Evolutionary conservation across 2,329 filamentous ascomycete species (phyloP).

Genomic region (Colletotrichum sp.): DNA sequence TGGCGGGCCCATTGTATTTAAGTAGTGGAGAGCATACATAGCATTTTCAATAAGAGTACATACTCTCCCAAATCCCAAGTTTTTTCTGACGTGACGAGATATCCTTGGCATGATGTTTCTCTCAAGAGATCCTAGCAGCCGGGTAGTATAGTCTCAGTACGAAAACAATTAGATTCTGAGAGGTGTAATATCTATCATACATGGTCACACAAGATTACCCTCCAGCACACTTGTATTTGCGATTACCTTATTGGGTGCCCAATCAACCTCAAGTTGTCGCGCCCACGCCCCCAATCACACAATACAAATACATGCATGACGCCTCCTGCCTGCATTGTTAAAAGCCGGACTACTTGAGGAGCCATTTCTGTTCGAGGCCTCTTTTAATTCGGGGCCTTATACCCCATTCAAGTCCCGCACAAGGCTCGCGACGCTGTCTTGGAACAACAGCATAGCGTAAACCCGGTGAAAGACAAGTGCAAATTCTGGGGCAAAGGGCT

Average conservation of each 20-base stretch:
- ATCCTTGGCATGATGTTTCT: background rate
- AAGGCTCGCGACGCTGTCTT: slow-evolving; percentile 24
- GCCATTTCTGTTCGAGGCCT: background rate
- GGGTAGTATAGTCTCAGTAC: background rate
- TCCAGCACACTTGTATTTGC: too few species aligned
- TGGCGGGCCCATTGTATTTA: background rate
- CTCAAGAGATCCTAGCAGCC: background rate
- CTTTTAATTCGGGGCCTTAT: background rate
- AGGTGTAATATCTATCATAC: background rate
- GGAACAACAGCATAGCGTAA: slow-evolving; percentile 29
- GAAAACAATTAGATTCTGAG: background rate
- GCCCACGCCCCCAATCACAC: accelerated
- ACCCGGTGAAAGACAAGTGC: slow-evolving; percentile 26
- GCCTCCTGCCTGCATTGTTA: background rate
- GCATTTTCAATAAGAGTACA: background rate
- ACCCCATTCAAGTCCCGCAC: background rate
- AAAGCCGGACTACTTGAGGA: background rate
- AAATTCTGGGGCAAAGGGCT: slow-evolving; percentile 4
- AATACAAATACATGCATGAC: background rate
- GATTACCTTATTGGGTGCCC: too few species aligned
- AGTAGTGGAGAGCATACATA: background rate
- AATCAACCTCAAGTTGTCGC: background rate
- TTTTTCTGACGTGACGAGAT: background rate
- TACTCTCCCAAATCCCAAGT: background rate
- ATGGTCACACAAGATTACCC: background rate